Percentiles rank a stretch among this genome's conserved stretches.
Evolutionary conservation across 768 basidiomycete species (phyloP).

Genomic region (Tubosaeta brunneosetosa): DNA sequence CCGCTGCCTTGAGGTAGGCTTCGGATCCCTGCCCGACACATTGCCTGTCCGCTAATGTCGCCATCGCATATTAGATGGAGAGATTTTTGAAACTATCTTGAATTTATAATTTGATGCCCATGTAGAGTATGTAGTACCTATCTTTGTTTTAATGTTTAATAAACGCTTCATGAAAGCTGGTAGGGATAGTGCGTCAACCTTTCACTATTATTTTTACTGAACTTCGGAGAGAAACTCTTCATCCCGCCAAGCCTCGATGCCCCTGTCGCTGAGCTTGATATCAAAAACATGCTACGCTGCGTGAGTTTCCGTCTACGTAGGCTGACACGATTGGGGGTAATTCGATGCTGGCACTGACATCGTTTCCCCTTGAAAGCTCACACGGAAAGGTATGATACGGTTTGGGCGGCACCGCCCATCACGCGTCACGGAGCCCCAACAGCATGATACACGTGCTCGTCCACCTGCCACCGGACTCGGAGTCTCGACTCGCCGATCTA

Average conservation of each 20-base stretch:
- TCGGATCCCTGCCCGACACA: no score
- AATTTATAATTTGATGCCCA: no score
- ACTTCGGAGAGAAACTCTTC: background rate
- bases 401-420: no score
- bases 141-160: slow-evolving; percentile 1
- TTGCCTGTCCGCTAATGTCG: no score
- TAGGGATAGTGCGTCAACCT: background rate
- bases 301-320: background rate
- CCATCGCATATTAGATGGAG: no score
- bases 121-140: background rate
- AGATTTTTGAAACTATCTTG: no score
- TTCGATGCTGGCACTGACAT: no score
- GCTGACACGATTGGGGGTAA: no score
- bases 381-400: no score
- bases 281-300: background rate
- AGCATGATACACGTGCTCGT: background rate
- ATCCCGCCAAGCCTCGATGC: background rate
- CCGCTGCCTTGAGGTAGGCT: slow-evolving; percentile 46
- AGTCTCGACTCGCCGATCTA: background rate
- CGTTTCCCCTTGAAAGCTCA: no score
- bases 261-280: background rate
- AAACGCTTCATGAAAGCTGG: background rate
- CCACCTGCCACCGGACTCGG: background rate
- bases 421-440: background rate
- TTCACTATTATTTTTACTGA: background rate